These are phyloP conservation scores for Ceratocystis ficicola DNA, from an alignment of 2,329 filamentous ascomycete genomes.

Conservation along the genomic window DNA sequence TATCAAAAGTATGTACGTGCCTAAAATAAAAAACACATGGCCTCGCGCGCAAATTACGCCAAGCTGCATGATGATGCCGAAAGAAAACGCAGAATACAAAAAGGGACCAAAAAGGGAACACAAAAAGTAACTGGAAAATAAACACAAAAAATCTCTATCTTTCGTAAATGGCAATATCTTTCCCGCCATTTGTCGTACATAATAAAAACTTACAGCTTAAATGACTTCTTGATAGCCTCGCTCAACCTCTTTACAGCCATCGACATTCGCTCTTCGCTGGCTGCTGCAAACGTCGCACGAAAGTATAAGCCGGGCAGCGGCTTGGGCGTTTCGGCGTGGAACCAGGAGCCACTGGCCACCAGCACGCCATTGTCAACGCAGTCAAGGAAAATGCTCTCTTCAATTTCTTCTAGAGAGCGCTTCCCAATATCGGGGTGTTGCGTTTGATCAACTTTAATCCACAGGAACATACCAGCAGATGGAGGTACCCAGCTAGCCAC, in stretches of 20 bases:
- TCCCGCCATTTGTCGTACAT: background rate
- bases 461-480: constrained; percentile 87
- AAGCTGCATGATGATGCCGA: background rate
- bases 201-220: constrained; percentile 28
- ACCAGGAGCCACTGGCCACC: constrained; percentile 80
- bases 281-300: constrained; percentile 78
- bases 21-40: background rate
- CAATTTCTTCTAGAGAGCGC: constrained; percentile 52
- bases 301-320: constrained; percentile 60
- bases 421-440: constrained; percentile 49
- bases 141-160: background rate
- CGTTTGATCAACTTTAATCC: constrained; percentile 56
- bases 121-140: background rate
- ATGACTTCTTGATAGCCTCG: constrained; percentile 53
- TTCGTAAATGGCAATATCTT: background rate
- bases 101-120: background rate
- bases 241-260: constrained; percentile 67
- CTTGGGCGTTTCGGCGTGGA: constrained; percentile 59
- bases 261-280: constrained; percentile 55
- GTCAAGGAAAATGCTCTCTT: constrained; percentile 73
- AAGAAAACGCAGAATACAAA: background rate
- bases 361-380: constrained; percentile 68
- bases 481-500: constrained; percentile 72
- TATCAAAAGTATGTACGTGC: background rate
- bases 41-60: background rate